Evolutionary conservation across 2,329 filamentous ascomycete genomes (phyloP).

Genomic region (Plenodomus biglobosus): DNA sequence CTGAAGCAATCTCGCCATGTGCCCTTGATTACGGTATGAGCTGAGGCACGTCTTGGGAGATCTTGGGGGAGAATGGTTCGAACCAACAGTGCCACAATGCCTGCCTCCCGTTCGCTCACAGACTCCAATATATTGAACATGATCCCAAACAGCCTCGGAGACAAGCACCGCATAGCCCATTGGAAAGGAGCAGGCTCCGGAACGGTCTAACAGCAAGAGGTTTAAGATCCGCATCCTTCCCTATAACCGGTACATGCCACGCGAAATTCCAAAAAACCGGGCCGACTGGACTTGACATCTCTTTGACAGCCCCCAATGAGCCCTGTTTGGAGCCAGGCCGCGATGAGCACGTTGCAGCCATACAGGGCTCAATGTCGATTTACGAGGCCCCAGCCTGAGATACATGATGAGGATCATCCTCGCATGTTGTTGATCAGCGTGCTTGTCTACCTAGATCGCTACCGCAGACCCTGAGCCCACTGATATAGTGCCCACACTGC

Average conservation of each 20-base stretch:
- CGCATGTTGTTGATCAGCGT: background rate
- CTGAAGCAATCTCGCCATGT: background rate
- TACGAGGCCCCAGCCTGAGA: background rate
- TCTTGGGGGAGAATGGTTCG: background rate
- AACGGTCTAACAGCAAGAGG: background rate
- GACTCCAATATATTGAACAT: background rate
- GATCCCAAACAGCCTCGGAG: background rate
- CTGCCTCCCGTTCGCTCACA: background rate
- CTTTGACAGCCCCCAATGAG: background rate
- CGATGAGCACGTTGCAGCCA: background rate
- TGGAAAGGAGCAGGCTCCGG: background rate
- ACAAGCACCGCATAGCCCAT: background rate
- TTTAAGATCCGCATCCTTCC: background rate
- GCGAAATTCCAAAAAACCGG: background rate
- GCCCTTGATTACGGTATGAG: background rate
- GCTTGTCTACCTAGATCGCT: background rate
- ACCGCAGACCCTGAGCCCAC: background rate
- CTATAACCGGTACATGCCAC: background rate
- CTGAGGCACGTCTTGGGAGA: background rate
- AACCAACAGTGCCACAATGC: no score
- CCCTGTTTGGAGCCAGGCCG: background rate
- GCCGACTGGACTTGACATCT: background rate
- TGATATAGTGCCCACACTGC: background rate
- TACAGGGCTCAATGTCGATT: background rate
- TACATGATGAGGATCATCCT: background rate